Conservation (phyloP, 2,329 filamentous ascomycete genomes). For the Ophiocordyceps australis region DNA sequence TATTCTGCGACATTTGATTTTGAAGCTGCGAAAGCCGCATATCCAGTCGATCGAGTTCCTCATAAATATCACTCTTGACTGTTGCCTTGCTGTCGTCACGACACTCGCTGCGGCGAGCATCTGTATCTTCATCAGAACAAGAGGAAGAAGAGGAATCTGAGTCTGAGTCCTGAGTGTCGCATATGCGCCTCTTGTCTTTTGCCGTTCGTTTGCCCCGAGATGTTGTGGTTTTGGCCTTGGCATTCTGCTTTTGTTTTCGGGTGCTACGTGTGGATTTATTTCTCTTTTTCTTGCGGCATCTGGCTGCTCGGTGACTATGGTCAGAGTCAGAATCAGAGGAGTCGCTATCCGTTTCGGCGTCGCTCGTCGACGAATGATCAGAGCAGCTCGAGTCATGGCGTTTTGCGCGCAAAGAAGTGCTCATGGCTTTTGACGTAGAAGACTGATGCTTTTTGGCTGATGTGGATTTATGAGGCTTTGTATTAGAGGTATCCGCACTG, state of each 20-base stretch:
- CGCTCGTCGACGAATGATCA: neutral
- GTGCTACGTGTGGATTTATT: no score
- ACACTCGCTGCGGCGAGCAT: neutral
- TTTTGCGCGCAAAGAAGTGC: neutral
- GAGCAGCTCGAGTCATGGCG: constrained; percentile 1
- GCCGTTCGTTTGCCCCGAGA: neutral
- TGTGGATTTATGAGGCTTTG: no score
- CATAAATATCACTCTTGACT: constrained; percentile 1
- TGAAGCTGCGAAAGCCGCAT: constrained; percentile 10
- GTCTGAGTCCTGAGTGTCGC: neutral
- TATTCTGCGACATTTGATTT: constrained; percentile 4
- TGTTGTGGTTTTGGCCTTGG: constrained; percentile 1
- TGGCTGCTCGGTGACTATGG: no score
- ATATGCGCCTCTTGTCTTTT: neutral
- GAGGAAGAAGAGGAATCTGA: neutral
- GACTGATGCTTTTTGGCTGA: constrained; percentile 5
- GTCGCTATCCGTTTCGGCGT: neutral
- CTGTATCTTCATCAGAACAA: constrained; percentile 1
- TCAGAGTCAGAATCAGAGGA: constrained; percentile 1
- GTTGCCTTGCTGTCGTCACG: constrained; percentile 1
- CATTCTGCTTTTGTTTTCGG: no score
- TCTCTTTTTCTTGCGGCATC: constrained; percentile 1
- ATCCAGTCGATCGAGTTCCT: constrained; percentile 12
- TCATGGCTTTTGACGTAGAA: constrained; percentile 3
- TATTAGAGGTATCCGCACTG: no score